Evolutionary conservation across 768 basidiomycete genomes (phyloP).

Genomic region (Psilocybe cubensis): DNA sequence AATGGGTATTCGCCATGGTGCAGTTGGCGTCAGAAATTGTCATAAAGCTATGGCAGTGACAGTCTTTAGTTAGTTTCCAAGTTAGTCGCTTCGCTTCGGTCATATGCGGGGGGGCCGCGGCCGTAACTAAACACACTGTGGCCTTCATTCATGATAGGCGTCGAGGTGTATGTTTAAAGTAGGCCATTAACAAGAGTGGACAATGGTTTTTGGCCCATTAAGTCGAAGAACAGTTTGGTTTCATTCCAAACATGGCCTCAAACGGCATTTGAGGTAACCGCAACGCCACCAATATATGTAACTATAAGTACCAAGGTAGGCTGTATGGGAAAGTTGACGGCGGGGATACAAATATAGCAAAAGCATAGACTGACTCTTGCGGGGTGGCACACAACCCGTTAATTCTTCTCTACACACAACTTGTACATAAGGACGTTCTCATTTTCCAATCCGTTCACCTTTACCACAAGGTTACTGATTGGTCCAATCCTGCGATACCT

Average conservation of each 20-base stretch:
- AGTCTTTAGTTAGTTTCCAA: neutral
- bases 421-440: neutral
- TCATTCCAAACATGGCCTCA: neutral
- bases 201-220: neutral
- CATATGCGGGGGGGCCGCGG: neutral
- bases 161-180: neutral
- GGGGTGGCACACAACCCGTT: no score
- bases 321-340: neutral
- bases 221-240: neutral
- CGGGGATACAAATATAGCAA: conserved; percentile 2
- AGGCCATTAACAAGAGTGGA: neutral
- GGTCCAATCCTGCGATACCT: no score
- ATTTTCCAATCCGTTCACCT: neutral
- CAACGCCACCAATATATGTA: neutral
- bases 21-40: neutral
- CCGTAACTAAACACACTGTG: neutral
- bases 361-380: neutral
- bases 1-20: neutral
- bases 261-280: neutral
- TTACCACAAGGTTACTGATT: no score
- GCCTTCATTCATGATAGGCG: neutral
- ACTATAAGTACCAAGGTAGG: neutral
- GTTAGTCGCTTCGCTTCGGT: no score
- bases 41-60: neutral
- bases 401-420: neutral